phyloP scores from a whole-genome alignment of 2,329 filamentous ascomycete genomes.

The Apiospora pterosperma region DNA sequence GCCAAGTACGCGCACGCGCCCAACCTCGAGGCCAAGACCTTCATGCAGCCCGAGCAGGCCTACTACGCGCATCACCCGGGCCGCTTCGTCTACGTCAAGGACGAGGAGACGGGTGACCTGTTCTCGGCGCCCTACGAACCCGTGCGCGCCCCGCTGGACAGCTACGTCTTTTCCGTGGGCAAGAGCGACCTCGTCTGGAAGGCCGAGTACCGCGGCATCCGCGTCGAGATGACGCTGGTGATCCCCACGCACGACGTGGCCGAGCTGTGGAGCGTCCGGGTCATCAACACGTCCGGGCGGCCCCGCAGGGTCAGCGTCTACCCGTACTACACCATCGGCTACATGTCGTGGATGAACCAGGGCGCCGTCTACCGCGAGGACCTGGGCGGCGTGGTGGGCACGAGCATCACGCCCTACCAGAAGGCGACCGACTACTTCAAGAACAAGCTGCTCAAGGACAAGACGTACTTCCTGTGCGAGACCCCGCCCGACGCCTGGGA shows the following conservation, averaged over 20 bases:
- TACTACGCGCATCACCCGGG: constrained; percentile 58
- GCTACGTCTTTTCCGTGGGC: constrained; percentile 50
- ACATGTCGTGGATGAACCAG: constrained; percentile 62
- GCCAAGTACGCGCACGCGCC: constrained; percentile 58
- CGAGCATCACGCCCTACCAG: constrained; percentile 53
- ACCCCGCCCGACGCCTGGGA: constrained; percentile 49
- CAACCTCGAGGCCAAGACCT: constrained; percentile 55
- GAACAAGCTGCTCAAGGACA: constrained; percentile 54
- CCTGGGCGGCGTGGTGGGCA: constrained; percentile 47
- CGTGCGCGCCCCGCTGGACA: constrained; percentile 43
- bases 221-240: constrained; percentile 47
- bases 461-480: constrained; percentile 55
- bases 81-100: constrained; percentile 57
- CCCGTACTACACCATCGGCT: constrained; percentile 56
- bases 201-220: constrained; percentile 46
- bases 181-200: constrained; percentile 54
- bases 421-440: constrained; percentile 55
- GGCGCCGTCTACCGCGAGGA: constrained; percentile 48
- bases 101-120: constrained; percentile 45
- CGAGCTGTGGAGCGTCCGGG: constrained; percentile 52
- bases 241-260: constrained; percentile 52
- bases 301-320: constrained; percentile 48
- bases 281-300: constrained; percentile 45
- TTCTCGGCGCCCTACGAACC: constrained; percentile 57
- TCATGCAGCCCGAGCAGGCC: constrained; percentile 59